These are phyloP conservation scores for Lepidium africanum DNA, from an alignment of 345 rosid species.

Conservation along the genomic window DNA sequence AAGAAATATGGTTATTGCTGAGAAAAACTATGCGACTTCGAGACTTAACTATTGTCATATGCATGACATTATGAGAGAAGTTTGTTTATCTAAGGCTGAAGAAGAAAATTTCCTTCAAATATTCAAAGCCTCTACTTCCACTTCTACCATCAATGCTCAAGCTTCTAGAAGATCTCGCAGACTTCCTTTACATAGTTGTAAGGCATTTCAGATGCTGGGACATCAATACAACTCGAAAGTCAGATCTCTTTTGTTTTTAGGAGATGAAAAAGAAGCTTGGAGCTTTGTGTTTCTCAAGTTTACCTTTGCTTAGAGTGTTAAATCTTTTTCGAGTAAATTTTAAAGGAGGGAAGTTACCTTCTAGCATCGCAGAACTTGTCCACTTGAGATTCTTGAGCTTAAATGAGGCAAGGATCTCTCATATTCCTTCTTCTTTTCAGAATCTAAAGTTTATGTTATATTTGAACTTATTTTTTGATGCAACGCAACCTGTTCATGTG, in stretches of 20 bases:
- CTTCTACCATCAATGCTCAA: slow-evolving; percentile 1
- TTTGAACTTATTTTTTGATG: neutral
- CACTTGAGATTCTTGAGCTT: slow-evolving; percentile 28
- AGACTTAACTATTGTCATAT: neutral
- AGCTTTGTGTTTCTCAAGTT: neutral
- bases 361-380: slow-evolving; percentile 29
- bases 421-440: slow-evolving; percentile 14
- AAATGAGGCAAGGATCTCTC: neutral
- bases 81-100: slow-evolving; percentile 17
- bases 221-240: neutral
- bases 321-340: neutral
- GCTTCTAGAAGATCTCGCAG: neutral
- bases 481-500: neutral
- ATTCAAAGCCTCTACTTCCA: neutral
- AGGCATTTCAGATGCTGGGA: neutral
- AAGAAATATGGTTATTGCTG: slow-evolving; percentile 30
- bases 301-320: slow-evolving; percentile 22
- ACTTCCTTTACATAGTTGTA: neutral
- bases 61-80: slow-evolving; percentile 29
- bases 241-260: neutral
- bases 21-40: neutral
- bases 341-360: slow-evolving; percentile 19
- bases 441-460: slow-evolving; percentile 3
- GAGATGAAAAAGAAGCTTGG: neutral
- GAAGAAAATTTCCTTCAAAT: slow-evolving; percentile 13